Percentiles rank a stretch among this genome's conserved stretches.
These are phyloP conservation scores for Paralagenidium karlingii DNA, from an alignment of 352 stramenopile genomes.

Conservation along the genomic window DNA sequence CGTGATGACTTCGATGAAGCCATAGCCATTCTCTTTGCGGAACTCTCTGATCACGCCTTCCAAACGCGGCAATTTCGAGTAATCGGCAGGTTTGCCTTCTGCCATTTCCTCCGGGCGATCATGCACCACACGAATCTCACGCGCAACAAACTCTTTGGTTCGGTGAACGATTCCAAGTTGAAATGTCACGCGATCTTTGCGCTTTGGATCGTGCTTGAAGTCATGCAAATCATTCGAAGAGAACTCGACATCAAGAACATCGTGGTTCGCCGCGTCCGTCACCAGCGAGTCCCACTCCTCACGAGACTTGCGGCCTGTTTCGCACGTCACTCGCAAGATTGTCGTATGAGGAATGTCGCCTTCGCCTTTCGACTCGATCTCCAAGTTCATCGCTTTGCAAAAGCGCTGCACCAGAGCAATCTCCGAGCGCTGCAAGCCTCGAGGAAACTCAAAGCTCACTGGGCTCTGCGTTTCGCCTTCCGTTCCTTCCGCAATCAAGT, in stretches of 20 bases:
- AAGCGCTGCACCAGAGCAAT: conserved; percentile 1
- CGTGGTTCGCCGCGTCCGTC: too few species aligned
- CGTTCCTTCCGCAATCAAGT: conserved; percentile 1
- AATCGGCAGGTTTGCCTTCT: conserved; percentile 7
- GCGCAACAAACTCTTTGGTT: conserved; percentile 46
- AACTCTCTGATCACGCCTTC: conserved; percentile 54
- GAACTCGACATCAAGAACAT: too few species aligned
- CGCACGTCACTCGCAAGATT: conserved; percentile 47
- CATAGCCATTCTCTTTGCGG: conserved; percentile 60
- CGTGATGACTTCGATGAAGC: conserved; percentile 49
- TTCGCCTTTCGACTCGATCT: conserved; percentile 49
- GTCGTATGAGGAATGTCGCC: too few species aligned
- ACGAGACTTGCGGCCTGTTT: conserved; percentile 45
- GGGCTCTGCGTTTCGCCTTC: conserved; percentile 16
- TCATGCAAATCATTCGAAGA: too few species aligned
- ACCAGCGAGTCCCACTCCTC: too few species aligned
- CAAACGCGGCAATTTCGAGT: conserved; percentile 7
- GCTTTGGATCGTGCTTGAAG: too few species aligned
- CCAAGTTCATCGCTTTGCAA: conserved; percentile 18
- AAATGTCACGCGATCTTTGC: conserved; percentile 52
- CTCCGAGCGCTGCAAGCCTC: neutral
- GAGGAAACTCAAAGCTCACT: conserved; percentile 21
- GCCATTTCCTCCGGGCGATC: conserved; percentile 5
- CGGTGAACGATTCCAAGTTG: conserved; percentile 45
- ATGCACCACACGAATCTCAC: conserved; percentile 13